phyloP scores from a whole-genome alignment of 1,284 basidiomycete species.

The Cutaneotrichosporon cutaneum region DNA sequence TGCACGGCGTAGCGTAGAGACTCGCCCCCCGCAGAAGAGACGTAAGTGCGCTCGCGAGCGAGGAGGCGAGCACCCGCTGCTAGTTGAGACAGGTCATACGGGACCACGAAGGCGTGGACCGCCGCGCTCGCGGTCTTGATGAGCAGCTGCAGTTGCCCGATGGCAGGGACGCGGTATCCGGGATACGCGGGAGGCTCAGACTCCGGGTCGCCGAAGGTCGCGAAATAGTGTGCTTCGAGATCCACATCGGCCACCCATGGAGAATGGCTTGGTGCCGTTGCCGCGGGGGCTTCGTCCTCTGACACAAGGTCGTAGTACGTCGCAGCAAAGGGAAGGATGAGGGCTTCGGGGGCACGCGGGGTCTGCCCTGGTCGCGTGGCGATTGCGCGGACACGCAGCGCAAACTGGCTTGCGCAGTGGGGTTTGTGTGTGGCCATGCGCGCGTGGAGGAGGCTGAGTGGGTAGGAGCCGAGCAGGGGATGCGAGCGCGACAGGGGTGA shows the following conservation, averaged over 20 bases:
- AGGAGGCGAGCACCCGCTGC: conserved; percentile 43
- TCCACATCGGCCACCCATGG: conserved; percentile 51
- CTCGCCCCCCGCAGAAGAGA: conserved; percentile 15
- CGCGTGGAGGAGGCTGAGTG: conserved; percentile 45
- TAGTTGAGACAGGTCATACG: conserved; percentile 56
- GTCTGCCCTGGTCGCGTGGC: conserved; percentile 21
- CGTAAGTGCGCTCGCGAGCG: conserved; percentile 46
- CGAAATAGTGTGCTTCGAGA: conserved; percentile 42
- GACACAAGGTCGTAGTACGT: conserved; percentile 47
- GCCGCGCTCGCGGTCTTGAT: conserved; percentile 55
- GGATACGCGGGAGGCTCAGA: conserved; percentile 51
- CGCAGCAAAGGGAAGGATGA: conserved; percentile 44
- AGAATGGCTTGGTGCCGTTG: conserved; percentile 29
- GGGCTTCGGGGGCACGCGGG: conserved; percentile 34
- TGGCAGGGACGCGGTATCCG: conserved; percentile 55
- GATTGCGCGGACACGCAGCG: conserved; percentile 29
- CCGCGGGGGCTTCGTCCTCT: not conserved
- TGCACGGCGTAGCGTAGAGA: conserved; percentile 54
- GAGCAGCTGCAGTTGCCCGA: conserved; percentile 58
- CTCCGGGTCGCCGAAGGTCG: conserved; percentile 11
- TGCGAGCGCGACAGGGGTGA: conserved; percentile 40
- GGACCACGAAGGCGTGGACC: conserved; percentile 57
- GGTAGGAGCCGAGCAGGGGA: conserved; percentile 45
- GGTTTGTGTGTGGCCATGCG: conserved; percentile 44
- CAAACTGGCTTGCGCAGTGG: conserved; percentile 32